Conservation (phyloP, 106 monocot species). For the Phalaenopsis equestris region DNA sequence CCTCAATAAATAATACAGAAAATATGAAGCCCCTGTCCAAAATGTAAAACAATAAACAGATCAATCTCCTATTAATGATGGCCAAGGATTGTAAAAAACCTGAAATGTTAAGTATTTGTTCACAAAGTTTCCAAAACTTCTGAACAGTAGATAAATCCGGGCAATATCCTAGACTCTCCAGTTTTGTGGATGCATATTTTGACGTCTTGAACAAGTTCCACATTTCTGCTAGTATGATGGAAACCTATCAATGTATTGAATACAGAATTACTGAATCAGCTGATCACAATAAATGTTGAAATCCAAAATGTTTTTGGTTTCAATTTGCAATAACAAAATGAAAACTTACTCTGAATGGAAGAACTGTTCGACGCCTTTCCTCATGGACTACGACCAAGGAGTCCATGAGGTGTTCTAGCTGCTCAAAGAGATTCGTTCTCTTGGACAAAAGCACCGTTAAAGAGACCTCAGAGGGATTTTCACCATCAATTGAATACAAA, state of each 20-base stretch:
- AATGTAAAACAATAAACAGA: neutral
- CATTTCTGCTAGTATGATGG: constrained; percentile 64
- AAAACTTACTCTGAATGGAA: constrained; percentile 66
- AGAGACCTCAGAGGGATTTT: constrained; percentile 66
- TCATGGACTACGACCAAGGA: constrained; percentile 35
- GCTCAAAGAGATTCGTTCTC: constrained; percentile 53
- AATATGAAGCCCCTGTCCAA: neutral
- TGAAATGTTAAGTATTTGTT: constrained; percentile 64
- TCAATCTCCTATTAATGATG: neutral
- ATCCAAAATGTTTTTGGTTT: neutral
- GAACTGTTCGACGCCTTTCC: constrained; percentile 41
- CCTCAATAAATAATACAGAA: neutral
- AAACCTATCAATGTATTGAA: neutral
- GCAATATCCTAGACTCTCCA: constrained; percentile 67
- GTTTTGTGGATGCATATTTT: constrained; percentile 54
- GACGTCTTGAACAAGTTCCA: constrained; percentile 87
- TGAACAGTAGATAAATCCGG: constrained; percentile 40
- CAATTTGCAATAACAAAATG: neutral
- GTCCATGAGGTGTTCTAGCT: constrained; percentile 42
- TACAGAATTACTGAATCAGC: neutral
- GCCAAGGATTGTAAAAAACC: constrained; percentile 36
- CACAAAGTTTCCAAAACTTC: constrained; percentile 87
- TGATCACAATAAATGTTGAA: neutral
- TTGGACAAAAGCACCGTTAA: constrained; percentile 43
- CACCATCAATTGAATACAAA: constrained; percentile 58